Evolutionary conservation across 176 grass and related monocot genomes (phyloP), one percentile per base, ranked within the genome.

Genomic region (Paspalum vaginatum): DNA sequence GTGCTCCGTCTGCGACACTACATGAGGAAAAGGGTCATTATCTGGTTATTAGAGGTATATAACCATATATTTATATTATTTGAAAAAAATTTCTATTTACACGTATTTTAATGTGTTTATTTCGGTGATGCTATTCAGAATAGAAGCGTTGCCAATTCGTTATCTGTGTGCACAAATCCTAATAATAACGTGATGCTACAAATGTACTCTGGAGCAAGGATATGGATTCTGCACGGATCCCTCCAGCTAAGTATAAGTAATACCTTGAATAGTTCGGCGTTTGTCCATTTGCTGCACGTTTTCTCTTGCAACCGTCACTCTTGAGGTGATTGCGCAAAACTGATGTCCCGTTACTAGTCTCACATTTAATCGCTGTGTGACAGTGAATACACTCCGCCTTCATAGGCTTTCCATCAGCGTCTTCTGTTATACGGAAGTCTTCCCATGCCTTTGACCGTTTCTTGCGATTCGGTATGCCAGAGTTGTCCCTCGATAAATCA

Each of bases 331-430:
- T 76, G 26, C 9, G 52, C 62, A 84, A 40, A 40, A 66, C 72
- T 0, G 82, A 68, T 18, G 82, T 84, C 5, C 72, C 82, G 0
- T 24, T 57, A 4, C 0, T 16, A 9, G 40, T 11, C 32, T n/a
- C 62, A 5, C 72, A 76, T 1, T 44, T 75, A 8, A 83, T 24
- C 22, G 0, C 16, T 18, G 0, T 22, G 4, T 0, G 6, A 21
- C 81, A 84, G 57, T 82, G 13, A 9, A 50, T 50, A 72, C 79
- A 84, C 44, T 7, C 14, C 15, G 81, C 61, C 68, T 24, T 76
- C 61, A 38, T 0, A 11, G 81, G 38, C 8, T 84, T 75, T 16
- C 72, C 71, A 0, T 37, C 2, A 0, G 0, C 6, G 1, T 40
- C 13, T 25, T 72, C 55, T 4, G 15, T 11, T 9, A 82, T 8